A percentile compares a stretch with the other conserved stretches of the same genome.
Evolutionary conservation across 129 eudicot species (phyloP).

Genomic region (Tagetes patula): DNA sequence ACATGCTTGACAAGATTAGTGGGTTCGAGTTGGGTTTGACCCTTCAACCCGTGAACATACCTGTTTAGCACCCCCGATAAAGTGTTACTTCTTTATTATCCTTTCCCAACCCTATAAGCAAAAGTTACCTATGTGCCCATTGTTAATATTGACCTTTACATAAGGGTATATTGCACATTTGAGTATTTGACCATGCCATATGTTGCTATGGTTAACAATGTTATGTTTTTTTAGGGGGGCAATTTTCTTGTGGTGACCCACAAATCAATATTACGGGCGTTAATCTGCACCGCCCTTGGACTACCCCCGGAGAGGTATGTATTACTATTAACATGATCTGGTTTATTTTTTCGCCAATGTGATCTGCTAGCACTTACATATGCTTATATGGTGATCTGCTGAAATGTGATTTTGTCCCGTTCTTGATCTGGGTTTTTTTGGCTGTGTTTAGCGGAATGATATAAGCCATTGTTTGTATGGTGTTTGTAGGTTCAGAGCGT

Average conservation of each 20-base stretch:
- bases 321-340: neutral
- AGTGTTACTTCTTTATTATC: neutral
- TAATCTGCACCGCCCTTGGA: slow-evolving; percentile 78
- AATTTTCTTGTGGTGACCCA: slow-evolving; percentile 74
- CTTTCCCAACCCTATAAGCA: neutral
- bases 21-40: neutral
- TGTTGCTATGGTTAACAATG: slow-evolving; percentile 13
- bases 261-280: slow-evolving; percentile 72
- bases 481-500: slow-evolving; percentile 58
- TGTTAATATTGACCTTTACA: neutral
- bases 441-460: neutral
- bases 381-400: neutral
- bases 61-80: neutral
- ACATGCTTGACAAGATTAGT: neutral
- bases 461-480: neutral
- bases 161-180: slow-evolving; percentile 18
- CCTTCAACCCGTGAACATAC: neutral
- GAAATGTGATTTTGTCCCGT: neutral
- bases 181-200: neutral
- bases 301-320: slow-evolving; percentile 62
- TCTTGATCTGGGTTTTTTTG: neutral
- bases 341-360: neutral
- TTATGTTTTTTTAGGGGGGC: slow-evolving; percentile 44
- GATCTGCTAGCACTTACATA: too few relatives aligned
- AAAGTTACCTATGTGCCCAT: neutral